Conservation (phyloP, 257 asterid genomes). For the Solanum commersonii region DNA sequence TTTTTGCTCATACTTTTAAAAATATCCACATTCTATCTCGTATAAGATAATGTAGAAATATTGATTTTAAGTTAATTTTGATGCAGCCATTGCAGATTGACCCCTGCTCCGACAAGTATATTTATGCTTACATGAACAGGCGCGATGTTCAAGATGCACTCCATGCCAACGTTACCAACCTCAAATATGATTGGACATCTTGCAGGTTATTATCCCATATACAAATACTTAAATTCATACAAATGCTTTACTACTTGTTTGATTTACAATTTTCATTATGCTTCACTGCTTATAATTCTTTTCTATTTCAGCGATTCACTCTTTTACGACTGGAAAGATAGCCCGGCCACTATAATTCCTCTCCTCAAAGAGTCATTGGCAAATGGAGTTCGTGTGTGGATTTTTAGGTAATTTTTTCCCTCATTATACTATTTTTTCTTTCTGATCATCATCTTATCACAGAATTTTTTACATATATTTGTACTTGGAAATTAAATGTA, state of each 20-base stretch:
- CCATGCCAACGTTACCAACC: not conserved
- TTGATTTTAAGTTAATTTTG: too few relatives aligned
- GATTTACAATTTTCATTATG: too few relatives aligned
- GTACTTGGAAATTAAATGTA: not conserved
- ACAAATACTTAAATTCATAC: not conserved
- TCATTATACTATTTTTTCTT: not conserved
- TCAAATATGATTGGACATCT: not conserved
- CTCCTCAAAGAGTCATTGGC: slow-evolving; percentile 5
- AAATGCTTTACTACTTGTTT: not conserved
- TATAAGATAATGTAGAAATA: not conserved
- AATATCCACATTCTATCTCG: not conserved
- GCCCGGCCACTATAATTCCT: not conserved
- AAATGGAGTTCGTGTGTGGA: slow-evolving; percentile 8
- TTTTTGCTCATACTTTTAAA: not conserved
- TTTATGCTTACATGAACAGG: not conserved
- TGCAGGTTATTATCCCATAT: not conserved
- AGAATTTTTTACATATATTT: not conserved
- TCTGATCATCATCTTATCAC: not conserved
- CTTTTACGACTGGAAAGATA: not conserved
- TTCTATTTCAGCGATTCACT: not conserved
- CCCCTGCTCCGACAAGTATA: not conserved
- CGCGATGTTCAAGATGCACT: not conserved
- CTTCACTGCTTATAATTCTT: not conserved
- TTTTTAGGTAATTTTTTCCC: not conserved
- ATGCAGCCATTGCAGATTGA: not conserved